Conservation (phyloP, 2,329 filamentous ascomycete species). For the Colletotrichum destructivum region DNA sequence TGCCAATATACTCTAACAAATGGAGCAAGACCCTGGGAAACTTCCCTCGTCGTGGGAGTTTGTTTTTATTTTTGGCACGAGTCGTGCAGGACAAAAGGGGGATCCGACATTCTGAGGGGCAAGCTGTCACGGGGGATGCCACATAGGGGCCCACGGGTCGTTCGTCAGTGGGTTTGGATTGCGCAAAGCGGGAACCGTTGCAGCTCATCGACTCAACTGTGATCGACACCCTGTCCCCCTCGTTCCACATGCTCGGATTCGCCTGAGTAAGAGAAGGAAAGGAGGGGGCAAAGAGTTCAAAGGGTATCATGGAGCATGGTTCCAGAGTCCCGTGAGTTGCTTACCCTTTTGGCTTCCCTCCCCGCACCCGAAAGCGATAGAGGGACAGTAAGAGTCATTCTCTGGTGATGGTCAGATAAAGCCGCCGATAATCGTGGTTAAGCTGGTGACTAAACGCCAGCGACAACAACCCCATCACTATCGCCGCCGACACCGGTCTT, state of each 20-base stretch:
- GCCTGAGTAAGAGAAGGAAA: not conserved
- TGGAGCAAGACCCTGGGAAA: constrained; percentile 13
- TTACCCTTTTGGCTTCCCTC: not conserved
- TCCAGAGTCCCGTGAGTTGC: not conserved
- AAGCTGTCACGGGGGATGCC: constrained; percentile 13
- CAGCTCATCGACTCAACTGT: not conserved
- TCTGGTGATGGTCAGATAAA: constrained; percentile 1
- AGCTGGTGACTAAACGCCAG: constrained; percentile 1
- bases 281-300: not conserved
- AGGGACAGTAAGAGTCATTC: constrained; percentile 11
- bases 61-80: not conserved
- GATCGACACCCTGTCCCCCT: not conserved
- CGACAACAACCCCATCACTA: not conserved
- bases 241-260: not conserved
- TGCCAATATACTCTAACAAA: constrained; percentile 4
- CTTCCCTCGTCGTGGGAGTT: not conserved
- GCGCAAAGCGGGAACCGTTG: constrained; percentile 14
- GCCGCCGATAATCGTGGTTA: not conserved
- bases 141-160: not conserved
- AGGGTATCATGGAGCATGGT: not conserved
- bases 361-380: not conserved
- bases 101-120: not conserved
- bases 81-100: constrained; percentile 7
- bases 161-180: constrained; percentile 4
- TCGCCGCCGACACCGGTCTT: constrained; percentile 10